Evolutionary conservation across 2,329 filamentous ascomycete species (phyloP).

Genomic region (Thelonectria discophora): DNA sequence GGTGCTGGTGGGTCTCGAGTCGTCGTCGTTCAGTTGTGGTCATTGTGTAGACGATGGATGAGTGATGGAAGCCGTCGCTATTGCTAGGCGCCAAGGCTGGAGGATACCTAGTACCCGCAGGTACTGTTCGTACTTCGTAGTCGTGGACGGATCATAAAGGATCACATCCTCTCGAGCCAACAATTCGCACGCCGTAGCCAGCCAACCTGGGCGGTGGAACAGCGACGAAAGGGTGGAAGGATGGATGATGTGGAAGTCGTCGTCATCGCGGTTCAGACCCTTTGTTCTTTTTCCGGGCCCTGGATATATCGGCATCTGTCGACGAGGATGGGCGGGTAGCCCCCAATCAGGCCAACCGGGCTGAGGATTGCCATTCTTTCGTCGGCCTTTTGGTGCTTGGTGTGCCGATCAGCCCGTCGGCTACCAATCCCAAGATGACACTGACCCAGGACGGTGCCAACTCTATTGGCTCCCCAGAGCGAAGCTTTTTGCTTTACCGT

Average conservation of each 20-base stretch:
- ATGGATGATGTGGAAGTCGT: constrained; percentile 25
- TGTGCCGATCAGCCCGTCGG: constrained; percentile 42
- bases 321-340: constrained; percentile 3
- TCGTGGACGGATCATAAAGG: not conserved
- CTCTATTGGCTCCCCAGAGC: constrained; percentile 29
- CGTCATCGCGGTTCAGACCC: constrained; percentile 31
- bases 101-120: not conserved
- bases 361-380: not conserved
- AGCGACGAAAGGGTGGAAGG: constrained; percentile 3
- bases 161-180: too few relatives aligned
- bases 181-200: too few relatives aligned
- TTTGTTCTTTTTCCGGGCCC: not conserved
- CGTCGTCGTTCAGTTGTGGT: not conserved
- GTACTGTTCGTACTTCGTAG: not conserved
- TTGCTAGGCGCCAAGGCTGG: constrained; percentile 30
- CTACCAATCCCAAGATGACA: constrained; percentile 23
- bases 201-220: not conserved
- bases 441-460: constrained; percentile 36
- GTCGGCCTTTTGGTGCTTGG: constrained; percentile 5
- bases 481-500: constrained; percentile 43
- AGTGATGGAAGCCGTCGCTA: constrained; percentile 2
- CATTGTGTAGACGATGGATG: not conserved
- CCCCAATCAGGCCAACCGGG: constrained; percentile 15
- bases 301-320: constrained; percentile 42
- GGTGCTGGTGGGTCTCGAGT: constrained; percentile 34